These are phyloP conservation scores for Athelia psychrophila DNA, from an alignment of 1,284 basidiomycete genomes.

Conservation along the genomic window DNA sequence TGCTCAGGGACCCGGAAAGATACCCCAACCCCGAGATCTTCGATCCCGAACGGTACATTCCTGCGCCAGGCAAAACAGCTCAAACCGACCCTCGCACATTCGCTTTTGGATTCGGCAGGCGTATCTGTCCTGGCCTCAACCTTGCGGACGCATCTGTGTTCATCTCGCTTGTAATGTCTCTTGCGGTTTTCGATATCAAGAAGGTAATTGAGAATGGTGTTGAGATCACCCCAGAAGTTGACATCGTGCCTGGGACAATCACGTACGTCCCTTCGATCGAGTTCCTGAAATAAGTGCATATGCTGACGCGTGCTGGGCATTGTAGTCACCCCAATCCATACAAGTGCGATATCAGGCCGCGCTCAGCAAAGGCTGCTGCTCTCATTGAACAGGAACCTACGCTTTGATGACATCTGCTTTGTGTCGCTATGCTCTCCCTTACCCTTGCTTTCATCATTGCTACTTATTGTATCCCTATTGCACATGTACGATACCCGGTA, in stretches of 20 bases:
- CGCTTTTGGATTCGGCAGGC: constrained; percentile 1
- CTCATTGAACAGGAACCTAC: constrained; percentile 44
- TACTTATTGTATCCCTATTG: too few species aligned
- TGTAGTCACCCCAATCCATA: constrained; percentile 59
- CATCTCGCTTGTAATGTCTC: constrained; percentile 49
- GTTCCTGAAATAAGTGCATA: not conserved
- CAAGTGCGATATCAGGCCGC: constrained; percentile 55
- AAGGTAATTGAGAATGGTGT: constrained; percentile 42
- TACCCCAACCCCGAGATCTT: constrained; percentile 16
- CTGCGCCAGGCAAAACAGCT: not conserved
- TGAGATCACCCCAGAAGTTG: constrained; percentile 46
- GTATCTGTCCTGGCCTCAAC: constrained; percentile 37
- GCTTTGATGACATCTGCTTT: not conserved
- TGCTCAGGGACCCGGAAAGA: constrained; percentile 13
- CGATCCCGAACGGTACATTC: constrained; percentile 12
- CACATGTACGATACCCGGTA: too few species aligned
- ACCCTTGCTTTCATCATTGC: too few species aligned
- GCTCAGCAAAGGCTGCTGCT: constrained; percentile 49
- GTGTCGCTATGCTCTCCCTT: not conserved
- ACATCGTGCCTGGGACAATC: constrained; percentile 55
- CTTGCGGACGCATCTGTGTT: constrained; percentile 58
- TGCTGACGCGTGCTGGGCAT: constrained; percentile 2
- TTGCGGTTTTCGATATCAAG: constrained; percentile 51
- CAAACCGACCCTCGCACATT: not conserved
- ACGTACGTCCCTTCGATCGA: constrained; percentile 32